Evolutionary conservation across 2,329 filamentous ascomycete genomes (phyloP).

Genomic region (Tolypocladium paradoxum): DNA sequence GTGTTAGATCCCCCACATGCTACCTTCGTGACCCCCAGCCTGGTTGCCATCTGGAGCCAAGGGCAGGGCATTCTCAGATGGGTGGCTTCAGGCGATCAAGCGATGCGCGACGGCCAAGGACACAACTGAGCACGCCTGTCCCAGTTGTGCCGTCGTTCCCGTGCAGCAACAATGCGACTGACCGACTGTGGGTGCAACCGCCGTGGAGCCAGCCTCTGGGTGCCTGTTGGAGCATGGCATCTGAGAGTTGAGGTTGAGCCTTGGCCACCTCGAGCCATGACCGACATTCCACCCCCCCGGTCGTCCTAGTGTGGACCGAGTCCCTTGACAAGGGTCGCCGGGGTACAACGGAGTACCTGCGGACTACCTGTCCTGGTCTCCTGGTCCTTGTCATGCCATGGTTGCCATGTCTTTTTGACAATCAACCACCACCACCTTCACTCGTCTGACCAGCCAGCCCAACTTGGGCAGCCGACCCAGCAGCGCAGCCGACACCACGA

Average conservation of each 20-base stretch:
- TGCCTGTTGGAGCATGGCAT: background rate
- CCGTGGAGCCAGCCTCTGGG: background rate
- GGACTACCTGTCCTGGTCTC: background rate
- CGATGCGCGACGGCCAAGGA: conserved; percentile 1
- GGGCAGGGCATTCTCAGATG: conserved; percentile 2
- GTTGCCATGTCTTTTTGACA: background rate
- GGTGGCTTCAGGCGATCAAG: conserved; percentile 3
- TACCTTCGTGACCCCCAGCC: conserved; percentile 1
- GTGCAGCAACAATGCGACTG: conserved; percentile 4
- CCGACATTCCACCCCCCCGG: conserved; percentile 4
- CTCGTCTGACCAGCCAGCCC: background rate
- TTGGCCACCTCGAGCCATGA: conserved; percentile 8
- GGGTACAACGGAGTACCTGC: background rate
- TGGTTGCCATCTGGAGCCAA: background rate
- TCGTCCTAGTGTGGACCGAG: background rate
- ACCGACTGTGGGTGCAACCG: conserved; percentile 6
- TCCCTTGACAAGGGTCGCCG: background rate
- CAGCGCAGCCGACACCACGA: background rate
- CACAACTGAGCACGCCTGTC: background rate
- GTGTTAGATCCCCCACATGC: conserved; percentile 1
- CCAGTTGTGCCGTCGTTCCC: conserved; percentile 9
- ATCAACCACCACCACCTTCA: background rate
- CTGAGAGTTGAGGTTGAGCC: conserved; percentile 3
- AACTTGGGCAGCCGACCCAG: background rate
- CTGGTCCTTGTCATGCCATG: background rate